phyloP scores from a whole-genome alignment of 441 rosid genomes.

The Hura crepitans region DNA sequence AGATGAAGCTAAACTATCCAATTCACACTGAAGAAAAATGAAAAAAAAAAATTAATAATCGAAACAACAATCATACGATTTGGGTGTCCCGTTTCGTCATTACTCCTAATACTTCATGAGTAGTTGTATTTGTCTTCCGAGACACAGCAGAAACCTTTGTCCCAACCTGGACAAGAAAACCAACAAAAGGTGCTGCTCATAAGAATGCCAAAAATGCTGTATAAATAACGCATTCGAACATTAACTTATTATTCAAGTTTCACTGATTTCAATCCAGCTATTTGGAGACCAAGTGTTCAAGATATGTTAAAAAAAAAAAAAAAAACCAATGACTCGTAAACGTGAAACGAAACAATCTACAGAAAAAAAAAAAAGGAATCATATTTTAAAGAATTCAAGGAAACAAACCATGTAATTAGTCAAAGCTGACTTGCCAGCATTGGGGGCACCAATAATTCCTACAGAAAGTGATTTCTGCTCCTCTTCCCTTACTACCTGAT shows the following conservation, averaged over 20 bases:
- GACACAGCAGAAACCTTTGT: conserved; percentile 93
- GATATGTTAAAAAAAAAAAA: neutral
- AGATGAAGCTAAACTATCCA: neutral
- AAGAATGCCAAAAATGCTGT: too few species aligned
- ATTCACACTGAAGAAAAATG: conserved; percentile 1
- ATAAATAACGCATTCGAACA: too few species aligned
- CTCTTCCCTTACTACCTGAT: conserved; percentile 71
- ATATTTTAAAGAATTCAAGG: neutral
- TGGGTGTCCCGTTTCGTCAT: conserved; percentile 78
- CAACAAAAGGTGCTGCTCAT: too few species aligned
- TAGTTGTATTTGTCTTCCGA: conserved; percentile 90
- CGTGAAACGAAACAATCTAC: neutral
- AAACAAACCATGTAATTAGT: conserved; percentile 71
- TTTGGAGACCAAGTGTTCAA: neutral
- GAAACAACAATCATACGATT: conserved; percentile 48
- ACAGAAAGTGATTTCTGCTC: conserved; percentile 88
- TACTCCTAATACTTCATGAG: conserved; percentile 88
- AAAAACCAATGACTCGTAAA: neutral
- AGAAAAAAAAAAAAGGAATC: neutral
- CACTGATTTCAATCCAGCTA: neutral
- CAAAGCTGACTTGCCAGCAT: conserved; percentile 86
- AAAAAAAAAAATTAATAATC: neutral
- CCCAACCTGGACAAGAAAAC: too few species aligned
- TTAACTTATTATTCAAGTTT: neutral
- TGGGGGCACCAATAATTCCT: conserved; percentile 94